Evolutionary conservation across 163 green algal genomes (phyloP).

Genomic region (Volvox carteri): DNA sequence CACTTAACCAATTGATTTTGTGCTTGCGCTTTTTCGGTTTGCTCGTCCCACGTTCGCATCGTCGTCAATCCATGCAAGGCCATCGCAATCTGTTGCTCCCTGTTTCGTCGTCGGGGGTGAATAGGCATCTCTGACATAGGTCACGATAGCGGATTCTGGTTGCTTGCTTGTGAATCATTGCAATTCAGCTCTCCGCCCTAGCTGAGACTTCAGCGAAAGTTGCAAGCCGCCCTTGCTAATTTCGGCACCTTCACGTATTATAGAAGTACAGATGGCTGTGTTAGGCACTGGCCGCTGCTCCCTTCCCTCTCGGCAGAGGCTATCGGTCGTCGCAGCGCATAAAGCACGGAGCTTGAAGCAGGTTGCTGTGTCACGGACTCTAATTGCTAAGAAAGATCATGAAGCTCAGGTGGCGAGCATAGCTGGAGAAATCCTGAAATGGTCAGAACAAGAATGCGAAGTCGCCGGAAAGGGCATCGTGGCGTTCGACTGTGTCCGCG

Average conservation of each 20-base stretch:
- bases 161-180: too few species aligned
- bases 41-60: neutral
- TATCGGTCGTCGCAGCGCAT: slow-evolving; percentile 21
- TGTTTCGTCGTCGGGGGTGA: too few species aligned
- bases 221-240: too few species aligned
- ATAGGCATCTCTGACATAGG: too few species aligned
- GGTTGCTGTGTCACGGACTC: slow-evolving; percentile 79
- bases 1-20: neutral
- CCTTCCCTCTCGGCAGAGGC: slow-evolving; percentile 6
- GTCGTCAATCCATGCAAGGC: neutral
- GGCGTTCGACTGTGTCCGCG: slow-evolving; percentile 63
- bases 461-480: slow-evolving; percentile 69
- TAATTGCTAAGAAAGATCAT: slow-evolving; percentile 73
- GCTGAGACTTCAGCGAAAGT: too few species aligned
- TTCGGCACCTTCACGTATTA: neutral
- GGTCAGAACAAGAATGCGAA: slow-evolving; percentile 60
- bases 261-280: neutral
- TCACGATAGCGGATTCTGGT: too few species aligned
- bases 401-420: slow-evolving; percentile 69
- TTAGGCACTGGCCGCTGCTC: neutral
- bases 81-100: neutral
- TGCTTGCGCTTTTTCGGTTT: neutral
- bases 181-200: neutral
- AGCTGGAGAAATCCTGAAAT: slow-evolving; percentile 71
- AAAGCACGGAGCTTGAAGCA: slow-evolving; percentile 58